Percentiles rank a stretch among this genome's conserved stretches.
Evolutionary conservation across 805 yeast genomes (phyloP).

Genomic region (Priceomyces castillae): DNA sequence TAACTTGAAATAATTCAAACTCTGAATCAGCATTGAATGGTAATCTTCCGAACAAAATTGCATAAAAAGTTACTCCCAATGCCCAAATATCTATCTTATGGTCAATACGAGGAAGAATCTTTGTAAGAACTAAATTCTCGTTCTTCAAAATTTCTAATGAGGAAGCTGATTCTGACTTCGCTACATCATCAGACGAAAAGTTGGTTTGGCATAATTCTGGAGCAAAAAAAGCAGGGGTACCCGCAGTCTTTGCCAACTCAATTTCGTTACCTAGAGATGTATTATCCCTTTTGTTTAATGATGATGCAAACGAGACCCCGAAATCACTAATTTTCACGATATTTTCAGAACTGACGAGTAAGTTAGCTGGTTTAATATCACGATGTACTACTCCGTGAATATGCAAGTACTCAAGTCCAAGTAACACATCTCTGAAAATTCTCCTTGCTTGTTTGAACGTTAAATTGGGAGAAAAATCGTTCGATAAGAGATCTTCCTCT

Average conservation of each 20-base stretch:
- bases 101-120: constrained; percentile 52
- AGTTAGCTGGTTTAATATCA: constrained; percentile 93
- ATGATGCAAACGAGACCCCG: constrained; percentile 82
- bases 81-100: constrained; percentile 97
- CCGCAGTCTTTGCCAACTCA: constrained; percentile 93
- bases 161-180: constrained; percentile 15
- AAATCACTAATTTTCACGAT: constrained; percentile 92
- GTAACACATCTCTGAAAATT: constrained; percentile 76
- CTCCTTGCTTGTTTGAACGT: constrained; percentile 64
- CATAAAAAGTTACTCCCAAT: constrained; percentile 85
- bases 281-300: constrained; percentile 44
- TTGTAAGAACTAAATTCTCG: constrained; percentile 17
- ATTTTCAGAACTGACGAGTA: constrained; percentile 66
- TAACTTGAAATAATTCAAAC: constrained; percentile 79
- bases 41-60: constrained; percentile 79
- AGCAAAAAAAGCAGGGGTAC: constrained; percentile 95
- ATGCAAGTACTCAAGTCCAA: constrained; percentile 89
- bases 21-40: constrained; percentile 90
- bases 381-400: constrained; percentile 89
- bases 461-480: constrained; percentile 53
- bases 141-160: constrained; percentile 23
- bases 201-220: constrained; percentile 83
- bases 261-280: constrained; percentile 49
- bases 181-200: constrained; percentile 19
- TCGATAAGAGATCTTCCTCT: constrained; percentile 21